phyloP scores from a whole-genome alignment of 169 alveolate genomes.

The Eimeria necatrix region DNA sequence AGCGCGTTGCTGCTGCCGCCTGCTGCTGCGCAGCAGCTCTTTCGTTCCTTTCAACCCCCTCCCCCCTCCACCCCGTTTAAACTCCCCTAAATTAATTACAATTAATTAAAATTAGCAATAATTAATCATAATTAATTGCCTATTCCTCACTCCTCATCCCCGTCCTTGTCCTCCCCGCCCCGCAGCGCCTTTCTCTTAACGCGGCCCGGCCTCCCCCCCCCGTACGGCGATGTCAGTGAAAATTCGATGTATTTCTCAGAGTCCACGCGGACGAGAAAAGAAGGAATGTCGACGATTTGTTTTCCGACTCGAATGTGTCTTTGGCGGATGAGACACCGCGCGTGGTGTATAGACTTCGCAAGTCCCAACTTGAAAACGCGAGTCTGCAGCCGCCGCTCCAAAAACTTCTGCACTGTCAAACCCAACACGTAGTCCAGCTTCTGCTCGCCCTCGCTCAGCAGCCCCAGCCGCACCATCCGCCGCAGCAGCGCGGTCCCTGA shows the following conservation, averaged over 20 bases:
- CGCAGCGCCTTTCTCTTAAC: slow-evolving; percentile 93
- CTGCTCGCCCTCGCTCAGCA: slow-evolving; percentile 97
- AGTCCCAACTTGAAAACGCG: slow-evolving; percentile 97
- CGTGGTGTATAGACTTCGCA: slow-evolving; percentile 99
- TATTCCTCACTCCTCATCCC: slow-evolving; percentile 81
- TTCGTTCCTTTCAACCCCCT: no score
- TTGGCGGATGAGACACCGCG: slow-evolving; percentile 98
- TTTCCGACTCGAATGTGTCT: slow-evolving; percentile 99
- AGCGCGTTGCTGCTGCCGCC: no score
- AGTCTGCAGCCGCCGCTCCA: slow-evolving; percentile 99
- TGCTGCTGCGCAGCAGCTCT: no score
- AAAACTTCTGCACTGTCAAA: slow-evolving; percentile 97
- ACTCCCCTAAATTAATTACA: no score
- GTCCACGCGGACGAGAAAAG: slow-evolving; percentile 99
- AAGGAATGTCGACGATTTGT: slow-evolving; percentile 99
- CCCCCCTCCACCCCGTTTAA: no score
- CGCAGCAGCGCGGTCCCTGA: slow-evolving; percentile 98
- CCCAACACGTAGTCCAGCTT: slow-evolving; percentile 99
- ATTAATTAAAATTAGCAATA: no score
- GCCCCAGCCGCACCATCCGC: slow-evolving; percentile 99
- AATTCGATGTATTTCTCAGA: slow-evolving; percentile 99
- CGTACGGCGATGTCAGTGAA: slow-evolving; percentile 97
- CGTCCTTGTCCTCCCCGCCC: slow-evolving; percentile 75
- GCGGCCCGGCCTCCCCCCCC: slow-evolving; percentile 98
- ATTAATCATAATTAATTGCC: no score